Percentiles rank a stretch among this genome's conserved stretches.
Evolutionary conservation across 352 stramenopile species (phyloP).

Genomic region (Pythium guiyangense): DNA sequence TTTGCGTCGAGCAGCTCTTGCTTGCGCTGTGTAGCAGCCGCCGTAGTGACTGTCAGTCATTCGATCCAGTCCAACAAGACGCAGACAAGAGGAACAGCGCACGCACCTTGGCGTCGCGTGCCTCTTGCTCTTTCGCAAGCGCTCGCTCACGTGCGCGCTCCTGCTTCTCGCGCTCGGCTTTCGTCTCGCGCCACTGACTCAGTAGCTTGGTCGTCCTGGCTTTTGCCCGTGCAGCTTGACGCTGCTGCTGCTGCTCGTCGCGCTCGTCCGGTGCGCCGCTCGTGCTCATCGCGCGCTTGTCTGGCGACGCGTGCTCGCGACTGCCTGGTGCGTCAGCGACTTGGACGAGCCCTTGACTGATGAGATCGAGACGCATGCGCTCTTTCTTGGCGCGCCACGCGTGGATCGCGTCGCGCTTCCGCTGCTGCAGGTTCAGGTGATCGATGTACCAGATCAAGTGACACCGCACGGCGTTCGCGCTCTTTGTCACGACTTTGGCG

Average conservation of each 20-base stretch:
- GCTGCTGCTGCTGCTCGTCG: constrained; percentile 9
- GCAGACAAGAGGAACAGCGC: neutral
- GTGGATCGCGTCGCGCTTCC: constrained; percentile 56
- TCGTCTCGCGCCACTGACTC: constrained; percentile 41
- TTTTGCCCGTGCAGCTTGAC: constrained; percentile 18
- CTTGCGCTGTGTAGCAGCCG: constrained; percentile 35
- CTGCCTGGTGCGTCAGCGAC: neutral
- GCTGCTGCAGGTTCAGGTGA: constrained; percentile 42
- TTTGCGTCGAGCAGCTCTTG: constrained; percentile 71
- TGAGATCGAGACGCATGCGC: constrained; percentile 32
- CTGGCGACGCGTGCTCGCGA: neutral
- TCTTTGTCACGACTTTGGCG: constrained; percentile 47
- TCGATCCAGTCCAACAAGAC: too few relatives aligned
- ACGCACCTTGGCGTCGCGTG: constrained; percentile 43
- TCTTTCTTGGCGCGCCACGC: constrained; percentile 58
- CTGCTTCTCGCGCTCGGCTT: constrained; percentile 32
- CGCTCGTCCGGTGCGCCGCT: neutral
- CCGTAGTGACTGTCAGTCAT: too few relatives aligned
- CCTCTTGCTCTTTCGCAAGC: constrained; percentile 25
- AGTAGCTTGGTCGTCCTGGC: constrained; percentile 23
- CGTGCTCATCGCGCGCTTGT: neutral
- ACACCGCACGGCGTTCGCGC: constrained; percentile 39
- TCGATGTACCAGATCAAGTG: constrained; percentile 71
- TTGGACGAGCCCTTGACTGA: constrained; percentile 32
- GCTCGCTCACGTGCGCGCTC: constrained; percentile 27